Conservation (phyloP, 768 basidiomycete species). For the Dentipellis fragilis region DNA sequence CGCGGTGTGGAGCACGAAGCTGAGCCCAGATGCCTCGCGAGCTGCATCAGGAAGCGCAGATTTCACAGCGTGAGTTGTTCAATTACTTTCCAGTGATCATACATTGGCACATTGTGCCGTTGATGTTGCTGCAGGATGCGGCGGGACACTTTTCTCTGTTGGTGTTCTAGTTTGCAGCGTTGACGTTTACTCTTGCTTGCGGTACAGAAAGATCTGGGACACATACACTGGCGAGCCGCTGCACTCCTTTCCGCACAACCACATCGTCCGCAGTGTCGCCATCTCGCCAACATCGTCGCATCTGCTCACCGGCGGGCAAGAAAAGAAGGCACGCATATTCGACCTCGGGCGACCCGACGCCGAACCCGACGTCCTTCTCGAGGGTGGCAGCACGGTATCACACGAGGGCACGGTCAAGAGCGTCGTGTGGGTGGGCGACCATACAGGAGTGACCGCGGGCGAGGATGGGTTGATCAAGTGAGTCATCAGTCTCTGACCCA, state of each 20-base stretch:
- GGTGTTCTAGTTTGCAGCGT: background rate
- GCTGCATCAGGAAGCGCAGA: constrained; percentile 94
- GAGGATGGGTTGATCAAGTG: constrained; percentile 91
- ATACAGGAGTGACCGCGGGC: constrained; percentile 80
- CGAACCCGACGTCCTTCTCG: constrained; percentile 72
- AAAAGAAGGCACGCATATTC: constrained; percentile 95
- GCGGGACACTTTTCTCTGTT: background rate
- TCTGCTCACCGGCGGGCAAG: constrained; percentile 88
- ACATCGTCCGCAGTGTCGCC: constrained; percentile 95
- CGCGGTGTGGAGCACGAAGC: constrained; percentile 94
- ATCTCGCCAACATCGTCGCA: constrained; percentile 61
- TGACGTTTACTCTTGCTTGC: constrained; percentile 8
- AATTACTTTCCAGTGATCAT: no score
- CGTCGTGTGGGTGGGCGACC: constrained; percentile 87
- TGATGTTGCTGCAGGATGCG: background rate
- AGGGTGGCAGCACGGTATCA: constrained; percentile 38
- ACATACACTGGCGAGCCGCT: constrained; percentile 79
- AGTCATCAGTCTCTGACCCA: constrained; percentile 12
- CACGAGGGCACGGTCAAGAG: constrained; percentile 90
- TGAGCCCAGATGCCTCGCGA: constrained; percentile 74
- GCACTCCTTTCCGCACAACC: constrained; percentile 96
- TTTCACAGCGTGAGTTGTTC: constrained; percentile 78
- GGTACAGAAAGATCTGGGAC: constrained; percentile 86
- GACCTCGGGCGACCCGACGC: constrained; percentile 82
- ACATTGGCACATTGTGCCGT: no score